phyloP scores from a whole-genome alignment of 345 rosid genomes.

The Salix udensis region DNA sequence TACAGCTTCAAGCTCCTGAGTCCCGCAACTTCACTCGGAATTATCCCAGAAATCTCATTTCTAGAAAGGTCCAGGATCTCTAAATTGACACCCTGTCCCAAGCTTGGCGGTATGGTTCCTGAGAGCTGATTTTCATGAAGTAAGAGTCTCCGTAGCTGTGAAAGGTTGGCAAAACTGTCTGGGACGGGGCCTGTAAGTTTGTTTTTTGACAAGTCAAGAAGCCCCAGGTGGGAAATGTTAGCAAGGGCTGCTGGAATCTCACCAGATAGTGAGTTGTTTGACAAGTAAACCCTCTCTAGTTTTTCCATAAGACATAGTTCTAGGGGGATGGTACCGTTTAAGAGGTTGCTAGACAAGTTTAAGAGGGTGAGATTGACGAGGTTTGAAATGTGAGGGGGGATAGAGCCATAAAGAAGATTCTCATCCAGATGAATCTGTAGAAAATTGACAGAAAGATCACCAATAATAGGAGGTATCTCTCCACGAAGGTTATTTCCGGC shows the following conservation, averaged over 20 bases:
- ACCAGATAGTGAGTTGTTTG: slow-evolving; percentile 66
- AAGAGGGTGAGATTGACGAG: slow-evolving; percentile 67
- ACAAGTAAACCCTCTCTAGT: slow-evolving; percentile 78
- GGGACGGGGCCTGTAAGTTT: slow-evolving; percentile 76
- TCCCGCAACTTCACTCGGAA: slow-evolving; percentile 65
- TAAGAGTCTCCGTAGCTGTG: slow-evolving; percentile 66
- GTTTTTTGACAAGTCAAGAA: slow-evolving; percentile 78
- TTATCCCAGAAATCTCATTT: slow-evolving; percentile 58
- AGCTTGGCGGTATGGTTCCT: slow-evolving; percentile 64
- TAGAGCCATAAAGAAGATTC: slow-evolving; percentile 63
- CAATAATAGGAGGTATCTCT: slow-evolving; percentile 53
- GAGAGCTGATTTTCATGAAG: slow-evolving; percentile 62
- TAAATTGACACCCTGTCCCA: slow-evolving; percentile 66
- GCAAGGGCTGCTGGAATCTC: slow-evolving; percentile 73
- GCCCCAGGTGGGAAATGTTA: slow-evolving; percentile 67
- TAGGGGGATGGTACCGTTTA: slow-evolving; percentile 65
- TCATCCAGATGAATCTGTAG: slow-evolving; percentile 71
- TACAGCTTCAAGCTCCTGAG: slow-evolving; percentile 76
- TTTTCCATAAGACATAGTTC: slow-evolving; percentile 55
- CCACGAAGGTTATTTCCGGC: slow-evolving; percentile 77
- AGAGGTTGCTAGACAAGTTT: slow-evolving; percentile 75
- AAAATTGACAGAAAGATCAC: slow-evolving; percentile 63
- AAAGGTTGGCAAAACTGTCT: slow-evolving; percentile 65
- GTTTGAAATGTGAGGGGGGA: slow-evolving; percentile 73
- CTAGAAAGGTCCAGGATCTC: slow-evolving; percentile 84